phyloP scores from a whole-genome alignment of 441 rosid genomes.

The Aquilaria agallochum region DNA sequence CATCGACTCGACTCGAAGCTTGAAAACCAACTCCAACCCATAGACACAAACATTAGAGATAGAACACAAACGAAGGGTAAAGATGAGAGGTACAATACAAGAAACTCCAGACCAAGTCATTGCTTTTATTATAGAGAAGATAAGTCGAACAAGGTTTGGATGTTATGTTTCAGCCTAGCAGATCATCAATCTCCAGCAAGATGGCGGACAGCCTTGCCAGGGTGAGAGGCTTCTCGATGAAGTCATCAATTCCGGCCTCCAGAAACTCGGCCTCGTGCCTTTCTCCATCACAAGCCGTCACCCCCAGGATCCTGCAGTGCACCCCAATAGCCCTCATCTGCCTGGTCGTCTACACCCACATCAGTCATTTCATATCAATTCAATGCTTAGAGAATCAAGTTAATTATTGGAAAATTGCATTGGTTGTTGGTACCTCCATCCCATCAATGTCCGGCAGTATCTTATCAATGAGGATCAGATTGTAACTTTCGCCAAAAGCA shows the following conservation, averaged over 20 bases:
- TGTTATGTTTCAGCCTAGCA: no score
- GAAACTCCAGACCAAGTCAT: no score
- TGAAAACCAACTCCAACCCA: no score
- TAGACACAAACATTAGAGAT: no score
- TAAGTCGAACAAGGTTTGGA: no score
- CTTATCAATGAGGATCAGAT: constrained; percentile 21
- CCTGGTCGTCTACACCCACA: constrained; percentile 9
- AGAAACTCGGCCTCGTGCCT: constrained; percentile 11
- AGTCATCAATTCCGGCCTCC: constrained; percentile 14
- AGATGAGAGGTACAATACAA: no score
- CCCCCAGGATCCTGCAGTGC: constrained; percentile 11
- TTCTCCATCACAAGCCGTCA: neutral
- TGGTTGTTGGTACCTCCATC: constrained; percentile 10
- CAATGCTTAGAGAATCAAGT: no score
- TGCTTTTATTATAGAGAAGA: no score
- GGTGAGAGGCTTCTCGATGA: constrained; percentile 14
- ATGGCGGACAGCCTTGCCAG: constrained; percentile 1
- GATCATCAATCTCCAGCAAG: constrained; percentile 21
- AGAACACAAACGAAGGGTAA: no score
- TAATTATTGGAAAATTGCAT: no score
- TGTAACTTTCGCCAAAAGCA: neutral
- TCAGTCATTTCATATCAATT: neutral
- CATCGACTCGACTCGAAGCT: no score
- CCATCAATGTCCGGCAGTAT: constrained; percentile 15
- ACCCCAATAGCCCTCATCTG: constrained; percentile 18